Conservation (phyloP, 2,329 filamentous ascomycete genomes). For the Parastagonospora avenae region DNA sequence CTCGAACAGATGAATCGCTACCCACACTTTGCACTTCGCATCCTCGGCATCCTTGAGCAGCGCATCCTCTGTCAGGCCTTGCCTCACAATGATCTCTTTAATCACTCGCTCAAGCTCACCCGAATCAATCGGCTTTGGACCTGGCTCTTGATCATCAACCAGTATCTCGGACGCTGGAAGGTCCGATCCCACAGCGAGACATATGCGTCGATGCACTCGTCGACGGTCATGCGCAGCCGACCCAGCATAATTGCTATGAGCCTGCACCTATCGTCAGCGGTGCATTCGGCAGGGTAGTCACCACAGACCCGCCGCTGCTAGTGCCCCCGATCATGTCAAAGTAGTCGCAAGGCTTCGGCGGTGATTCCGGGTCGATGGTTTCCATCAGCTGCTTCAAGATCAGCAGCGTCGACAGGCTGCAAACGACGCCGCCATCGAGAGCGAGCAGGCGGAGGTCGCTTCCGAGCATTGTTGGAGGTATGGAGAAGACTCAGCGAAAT, state of each 20-base stretch:
- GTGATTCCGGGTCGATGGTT: slow-evolving; percentile 5
- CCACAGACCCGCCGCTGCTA: slow-evolving; percentile 5
- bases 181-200: slow-evolving; percentile 9
- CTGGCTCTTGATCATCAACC: slow-evolving; percentile 13
- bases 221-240: slow-evolving; percentile 6
- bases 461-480: not conserved
- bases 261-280: too few species aligned
- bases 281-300: not conserved
- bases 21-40: slow-evolving; percentile 9
- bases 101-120: slow-evolving; percentile 17
- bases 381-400: slow-evolving; percentile 15
- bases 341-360: slow-evolving; percentile 14
- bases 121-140: slow-evolving; percentile 25
- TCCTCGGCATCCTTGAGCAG: slow-evolving; percentile 8
- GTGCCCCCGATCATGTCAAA: slow-evolving; percentile 12
- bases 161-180: slow-evolving; percentile 12
- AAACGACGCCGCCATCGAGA: slow-evolving; percentile 10
- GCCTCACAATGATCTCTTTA: slow-evolving; percentile 12
- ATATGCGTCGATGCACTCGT: slow-evolving; percentile 13
- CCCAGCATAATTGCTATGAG: slow-evolving; percentile 17
- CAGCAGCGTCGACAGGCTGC: slow-evolving; percentile 12
- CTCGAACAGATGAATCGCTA: not conserved
- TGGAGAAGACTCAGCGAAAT: too few species aligned
- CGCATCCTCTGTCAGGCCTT: slow-evolving; percentile 14
- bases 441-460: not conserved